These are phyloP conservation scores for Trifolium repens DNA, from an alignment of 306 rosid genomes.

Conservation along the genomic window DNA sequence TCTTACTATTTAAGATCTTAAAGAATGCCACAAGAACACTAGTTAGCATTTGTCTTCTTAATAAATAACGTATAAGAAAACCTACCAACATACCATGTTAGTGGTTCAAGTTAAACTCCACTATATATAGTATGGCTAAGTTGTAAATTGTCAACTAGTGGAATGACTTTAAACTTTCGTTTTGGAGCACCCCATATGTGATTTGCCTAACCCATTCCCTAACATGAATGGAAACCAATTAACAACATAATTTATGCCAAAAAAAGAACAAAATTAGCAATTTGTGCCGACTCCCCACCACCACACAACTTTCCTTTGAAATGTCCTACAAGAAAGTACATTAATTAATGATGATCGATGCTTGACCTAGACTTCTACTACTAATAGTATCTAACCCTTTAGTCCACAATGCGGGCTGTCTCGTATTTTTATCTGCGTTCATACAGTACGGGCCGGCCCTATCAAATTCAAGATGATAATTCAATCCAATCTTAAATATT, in stretches of 20 bases:
- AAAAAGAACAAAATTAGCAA: not conserved
- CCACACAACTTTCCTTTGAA: not conserved
- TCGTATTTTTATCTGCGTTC: too few species aligned
- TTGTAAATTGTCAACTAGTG: not conserved
- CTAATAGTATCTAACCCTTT: not conserved
- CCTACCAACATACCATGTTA: not conserved
- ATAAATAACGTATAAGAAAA: too few species aligned
- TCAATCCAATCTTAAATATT: too few species aligned
- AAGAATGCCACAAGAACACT: too few species aligned
- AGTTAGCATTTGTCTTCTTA: too few species aligned
- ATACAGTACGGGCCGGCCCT: too few species aligned
- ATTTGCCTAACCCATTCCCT: constrained; percentile 35
- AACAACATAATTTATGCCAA: not conserved
- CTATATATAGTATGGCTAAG: not conserved
- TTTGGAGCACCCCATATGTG: not conserved
- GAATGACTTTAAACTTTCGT: not conserved
- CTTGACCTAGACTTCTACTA: not conserved
- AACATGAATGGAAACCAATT: not conserved
- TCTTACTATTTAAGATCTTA: too few species aligned
- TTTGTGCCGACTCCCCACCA: not conserved
- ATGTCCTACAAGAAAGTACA: not conserved
- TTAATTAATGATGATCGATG: too few species aligned
- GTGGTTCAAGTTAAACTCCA: constrained; percentile 30
- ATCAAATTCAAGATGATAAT: too few species aligned
- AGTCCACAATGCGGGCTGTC: too few species aligned